Conservation (phyloP, 176 grass and related monocot species). For the Oryza glumipatula region DNA sequence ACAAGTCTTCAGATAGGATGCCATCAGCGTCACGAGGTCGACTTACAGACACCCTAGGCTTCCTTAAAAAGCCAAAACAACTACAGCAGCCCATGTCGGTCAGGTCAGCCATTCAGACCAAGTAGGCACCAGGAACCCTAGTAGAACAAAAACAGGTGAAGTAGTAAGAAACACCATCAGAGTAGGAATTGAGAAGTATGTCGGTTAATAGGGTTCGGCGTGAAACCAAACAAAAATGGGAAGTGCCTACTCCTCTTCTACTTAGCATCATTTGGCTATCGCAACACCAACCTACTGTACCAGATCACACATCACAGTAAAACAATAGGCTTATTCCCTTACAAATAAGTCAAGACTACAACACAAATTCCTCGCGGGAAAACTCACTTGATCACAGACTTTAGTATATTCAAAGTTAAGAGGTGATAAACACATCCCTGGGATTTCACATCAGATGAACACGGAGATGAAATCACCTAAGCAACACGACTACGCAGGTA, state of each 20-base stretch:
- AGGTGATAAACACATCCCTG: not conserved
- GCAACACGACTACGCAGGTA: not conserved
- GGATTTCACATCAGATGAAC: not conserved
- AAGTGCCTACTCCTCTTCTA: not conserved
- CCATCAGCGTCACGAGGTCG: constrained; percentile 9
- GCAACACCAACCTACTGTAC: not conserved
- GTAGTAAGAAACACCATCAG: not conserved
- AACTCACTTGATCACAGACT: not conserved
- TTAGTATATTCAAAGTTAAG: not conserved
- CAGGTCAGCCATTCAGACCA: constrained; percentile 50
- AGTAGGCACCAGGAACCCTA: not conserved
- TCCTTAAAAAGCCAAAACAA: constrained; percentile 78
- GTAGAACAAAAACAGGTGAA: not conserved
- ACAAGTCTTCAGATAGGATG: constrained; percentile 43
- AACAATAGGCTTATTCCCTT: not conserved
- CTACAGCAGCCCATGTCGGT: constrained; percentile 69
- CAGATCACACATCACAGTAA: not conserved
- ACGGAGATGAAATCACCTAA: not conserved
- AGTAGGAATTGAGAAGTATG: not conserved
- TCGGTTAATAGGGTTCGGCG: not conserved
- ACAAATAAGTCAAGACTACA: not conserved
- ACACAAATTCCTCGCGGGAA: not conserved
- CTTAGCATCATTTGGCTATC: not conserved
- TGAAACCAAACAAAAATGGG: not conserved
- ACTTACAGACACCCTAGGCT: constrained; percentile 31